These are phyloP conservation scores for Rutidosis leptorrhynchoides DNA, from an alignment of 129 eudicot species.

Conservation along the genomic window DNA sequence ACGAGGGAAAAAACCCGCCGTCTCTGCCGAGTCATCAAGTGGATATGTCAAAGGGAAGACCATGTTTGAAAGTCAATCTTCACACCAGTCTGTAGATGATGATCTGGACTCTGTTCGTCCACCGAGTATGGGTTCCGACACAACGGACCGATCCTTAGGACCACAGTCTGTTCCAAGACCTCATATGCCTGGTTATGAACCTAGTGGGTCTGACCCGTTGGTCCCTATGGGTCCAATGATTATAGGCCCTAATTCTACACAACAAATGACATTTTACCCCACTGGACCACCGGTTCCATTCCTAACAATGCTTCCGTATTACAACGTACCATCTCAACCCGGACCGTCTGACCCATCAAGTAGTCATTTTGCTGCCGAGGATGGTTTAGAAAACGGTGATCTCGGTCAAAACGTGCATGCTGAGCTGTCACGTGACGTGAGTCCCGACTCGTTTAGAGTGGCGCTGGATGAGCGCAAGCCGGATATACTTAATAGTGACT, in stretches of 20 bases:
- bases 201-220: constrained; percentile 58
- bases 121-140: constrained; percentile 36
- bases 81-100: constrained; percentile 43
- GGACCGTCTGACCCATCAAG: constrained; percentile 54
- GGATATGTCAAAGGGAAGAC: constrained; percentile 58
- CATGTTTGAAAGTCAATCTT: constrained; percentile 37
- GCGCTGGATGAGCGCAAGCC: constrained; percentile 39
- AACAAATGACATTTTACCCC: constrained; percentile 71
- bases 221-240: constrained; percentile 60
- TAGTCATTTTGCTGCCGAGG: constrained; percentile 47
- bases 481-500: constrained; percentile 84
- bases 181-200: constrained; percentile 46
- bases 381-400: constrained; percentile 45
- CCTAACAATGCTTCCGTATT: constrained; percentile 72
- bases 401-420: constrained; percentile 35
- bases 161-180: constrained; percentile 27
- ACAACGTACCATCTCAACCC: constrained; percentile 50
- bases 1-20: constrained; percentile 55
- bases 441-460: constrained; percentile 26
- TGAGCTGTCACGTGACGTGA: constrained; percentile 41
- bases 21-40: constrained; percentile 39
- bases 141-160: constrained; percentile 35
- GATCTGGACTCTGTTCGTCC: constrained; percentile 42
- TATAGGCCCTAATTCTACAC: constrained; percentile 55
- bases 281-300: constrained; percentile 99